Evolutionary conservation across 768 basidiomycete species (phyloP), one percentile per base, ranked within the genome.

Genomic region (Clavulina sp.): DNA sequence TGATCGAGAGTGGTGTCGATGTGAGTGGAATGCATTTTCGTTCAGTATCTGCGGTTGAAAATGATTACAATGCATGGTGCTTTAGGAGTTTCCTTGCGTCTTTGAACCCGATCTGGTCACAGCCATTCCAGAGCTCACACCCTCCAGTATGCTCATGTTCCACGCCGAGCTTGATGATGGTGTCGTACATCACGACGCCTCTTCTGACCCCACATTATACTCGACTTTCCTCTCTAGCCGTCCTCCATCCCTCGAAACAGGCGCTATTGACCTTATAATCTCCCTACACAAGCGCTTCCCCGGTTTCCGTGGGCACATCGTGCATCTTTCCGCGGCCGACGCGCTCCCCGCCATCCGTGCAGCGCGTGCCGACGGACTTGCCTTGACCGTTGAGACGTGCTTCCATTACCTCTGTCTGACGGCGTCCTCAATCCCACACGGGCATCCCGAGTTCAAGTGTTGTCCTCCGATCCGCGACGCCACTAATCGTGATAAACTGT

Each of bases 1-100:
- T 96, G 57, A 91, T 92, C 55, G 82, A 93, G 57, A 93, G 89
- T 60, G 93, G 95, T 24, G 92, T 97, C 18, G 84, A 95, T 55
- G 92, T 89, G 59, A 47, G 69, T 60, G 28, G 4, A 19, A 32
- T 29, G 13, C 21, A 38, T 23, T 9, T 46, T 9, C 28, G 31
- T 47, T 48, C 28, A 48, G 33, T 24, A 50, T 43, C 48, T 50
- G 49, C 41, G 50, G 18, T 44, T 9, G 19, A 18, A 28, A 21
- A 26, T 30, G 26, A 29, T 18, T 30, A 29, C 16, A 30, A 49
- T 6, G 28, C 30, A 31, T 44, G 23, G 32, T 24, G 4, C 28
- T 31, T 0, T 41, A 92, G 89, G 91, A 99, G 69, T 97, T 99
- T 62, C 93, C 92, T 3, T 80, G 75, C 59, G 88, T 97, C 3